A percentile compares a stretch with the other conserved stretches of the same genome.
These are phyloP conservation scores for Furcasterigmium sp. DNA, from an alignment of 2,329 filamentous ascomycete species.

Conservation along the genomic window DNA sequence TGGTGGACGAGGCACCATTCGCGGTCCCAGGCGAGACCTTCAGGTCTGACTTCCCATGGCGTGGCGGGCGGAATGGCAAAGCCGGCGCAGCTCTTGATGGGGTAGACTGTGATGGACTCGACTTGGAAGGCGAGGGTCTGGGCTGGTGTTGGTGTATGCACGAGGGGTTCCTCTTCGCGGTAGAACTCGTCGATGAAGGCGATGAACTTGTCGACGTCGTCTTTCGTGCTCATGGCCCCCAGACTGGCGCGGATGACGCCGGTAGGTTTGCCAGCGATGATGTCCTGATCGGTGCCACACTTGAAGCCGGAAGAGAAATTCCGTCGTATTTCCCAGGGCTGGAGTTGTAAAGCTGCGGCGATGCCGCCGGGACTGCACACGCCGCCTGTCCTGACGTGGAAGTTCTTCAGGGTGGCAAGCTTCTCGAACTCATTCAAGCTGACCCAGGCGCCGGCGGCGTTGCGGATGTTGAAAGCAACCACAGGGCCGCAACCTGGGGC, in stretches of 20 bases:
- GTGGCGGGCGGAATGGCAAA: conserved; percentile 60
- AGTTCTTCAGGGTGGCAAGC: conserved; percentile 68
- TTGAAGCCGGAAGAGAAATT: conserved; percentile 83
- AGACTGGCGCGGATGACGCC: conserved; percentile 82
- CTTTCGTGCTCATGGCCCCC: conserved; percentile 79
- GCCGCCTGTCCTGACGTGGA: conserved; percentile 83
- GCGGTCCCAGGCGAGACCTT: conserved; percentile 89
- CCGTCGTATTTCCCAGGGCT: conserved; percentile 73
- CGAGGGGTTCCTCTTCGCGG: conserved; percentile 14
- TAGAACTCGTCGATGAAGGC: conserved; percentile 70
- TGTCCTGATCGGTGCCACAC: conserved; percentile 78
- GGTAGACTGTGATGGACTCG: conserved; percentile 71
- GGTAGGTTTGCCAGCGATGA: conserved; percentile 79
- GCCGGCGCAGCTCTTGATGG: conserved; percentile 90
- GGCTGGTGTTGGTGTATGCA: background rate
- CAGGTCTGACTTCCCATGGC: conserved; percentile 71
- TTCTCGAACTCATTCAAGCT: conserved; percentile 85
- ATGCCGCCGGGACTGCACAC: conserved; percentile 91
- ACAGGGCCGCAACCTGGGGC: conserved; percentile 60
- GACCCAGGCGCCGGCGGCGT: conserved; percentile 65
- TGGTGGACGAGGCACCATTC: conserved; percentile 94
- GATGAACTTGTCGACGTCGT: conserved; percentile 69
- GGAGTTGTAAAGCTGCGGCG: conserved; percentile 64
- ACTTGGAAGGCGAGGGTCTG: conserved; percentile 26
- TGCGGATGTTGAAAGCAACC: conserved; percentile 77